A percentile compares a stretch with the other conserved stretches of the same genome.
phyloP scores from a whole-genome alignment of 306 rosid genomes.

The Lathyrus tuberosus region DNA sequence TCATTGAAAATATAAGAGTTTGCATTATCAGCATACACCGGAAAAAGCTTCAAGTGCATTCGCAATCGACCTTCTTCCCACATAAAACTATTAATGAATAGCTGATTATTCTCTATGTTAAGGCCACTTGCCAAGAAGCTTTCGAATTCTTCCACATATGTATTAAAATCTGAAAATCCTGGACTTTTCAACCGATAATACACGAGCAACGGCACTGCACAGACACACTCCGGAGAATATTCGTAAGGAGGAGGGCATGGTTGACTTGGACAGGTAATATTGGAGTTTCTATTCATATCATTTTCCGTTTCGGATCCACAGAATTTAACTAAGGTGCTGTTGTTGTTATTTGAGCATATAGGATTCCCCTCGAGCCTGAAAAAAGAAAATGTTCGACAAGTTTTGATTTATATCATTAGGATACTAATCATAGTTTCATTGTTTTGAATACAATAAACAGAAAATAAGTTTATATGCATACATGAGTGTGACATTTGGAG shows the following conservation, averaged over 20 bases:
- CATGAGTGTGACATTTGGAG: constrained; percentile 73
- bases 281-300: constrained; percentile 33
- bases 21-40: constrained; percentile 42
- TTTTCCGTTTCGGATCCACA: constrained; percentile 58
- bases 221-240: constrained; percentile 50
- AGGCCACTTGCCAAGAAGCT: constrained; percentile 59
- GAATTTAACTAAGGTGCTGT: constrained; percentile 37
- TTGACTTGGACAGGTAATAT: constrained; percentile 43
- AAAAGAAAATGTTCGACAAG: constrained; percentile 13
- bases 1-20: constrained; percentile 41
- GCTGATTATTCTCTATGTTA: constrained; percentile 46
- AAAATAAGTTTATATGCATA: constrained; percentile 47
- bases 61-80: constrained; percentile 79
- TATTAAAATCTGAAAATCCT: constrained; percentile 62
- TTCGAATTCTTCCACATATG: constrained; percentile 49
- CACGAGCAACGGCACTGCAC: constrained; percentile 67
- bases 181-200: constrained; percentile 90
- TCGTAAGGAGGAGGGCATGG: constrained; percentile 73
- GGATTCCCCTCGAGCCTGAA: constrained; percentile 95
- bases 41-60: constrained; percentile 74
- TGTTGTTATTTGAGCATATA: constrained; percentile 51
- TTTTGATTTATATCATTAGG: neutral
- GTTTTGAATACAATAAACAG: neutral
- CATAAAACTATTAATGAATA: constrained; percentile 43
- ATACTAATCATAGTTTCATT: neutral